Conservation (phyloP, 108 stramenopile species). For the Cyclostephanos tholiformis region DNA sequence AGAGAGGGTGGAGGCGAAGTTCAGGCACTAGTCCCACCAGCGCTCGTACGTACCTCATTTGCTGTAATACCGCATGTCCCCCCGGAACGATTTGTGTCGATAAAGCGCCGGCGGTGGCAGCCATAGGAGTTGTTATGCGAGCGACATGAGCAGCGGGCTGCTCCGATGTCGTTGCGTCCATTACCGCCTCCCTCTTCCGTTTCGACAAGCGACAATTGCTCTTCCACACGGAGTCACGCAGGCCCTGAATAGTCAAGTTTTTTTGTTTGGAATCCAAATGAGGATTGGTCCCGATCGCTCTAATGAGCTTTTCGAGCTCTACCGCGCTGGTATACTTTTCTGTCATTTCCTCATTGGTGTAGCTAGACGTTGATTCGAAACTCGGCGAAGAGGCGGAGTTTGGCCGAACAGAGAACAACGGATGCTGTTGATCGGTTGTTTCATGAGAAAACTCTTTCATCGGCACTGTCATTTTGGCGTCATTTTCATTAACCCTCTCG, state of each 20-base stretch:
- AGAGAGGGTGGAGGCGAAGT: neutral
- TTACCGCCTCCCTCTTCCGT: slow-evolving; percentile 49
- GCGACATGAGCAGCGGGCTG: slow-evolving; percentile 7
- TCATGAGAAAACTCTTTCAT: slow-evolving; percentile 7
- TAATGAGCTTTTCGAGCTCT: slow-evolving; percentile 84
- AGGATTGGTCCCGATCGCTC: slow-evolving; percentile 80
- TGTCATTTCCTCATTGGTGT: slow-evolving; percentile 8
- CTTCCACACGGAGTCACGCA: slow-evolving; percentile 83
- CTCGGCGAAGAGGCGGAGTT: neutral
- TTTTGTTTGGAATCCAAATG: slow-evolving; percentile 69
- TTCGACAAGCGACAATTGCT: slow-evolving; percentile 64
- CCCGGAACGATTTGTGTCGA: neutral
- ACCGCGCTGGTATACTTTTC: slow-evolving; percentile 67
- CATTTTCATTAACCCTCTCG: neutral
- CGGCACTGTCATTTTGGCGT: neutral
- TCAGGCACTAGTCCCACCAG: neutral
- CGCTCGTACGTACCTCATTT: slow-evolving; percentile 28
- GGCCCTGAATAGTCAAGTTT: slow-evolving; percentile 84
- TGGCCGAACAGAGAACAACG: neutral
- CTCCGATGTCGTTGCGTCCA: slow-evolving; percentile 14
- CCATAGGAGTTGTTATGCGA: slow-evolving; percentile 5
- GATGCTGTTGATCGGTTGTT: slow-evolving; percentile 8
- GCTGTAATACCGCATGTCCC: slow-evolving; percentile 27
- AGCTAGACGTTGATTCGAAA: slow-evolving; percentile 9
- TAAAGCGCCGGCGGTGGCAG: slow-evolving; percentile 8